Evolutionary conservation across 495 filamentous ascomycete species (phyloP).

Genomic region (Trichoderma orchidacearum): DNA sequence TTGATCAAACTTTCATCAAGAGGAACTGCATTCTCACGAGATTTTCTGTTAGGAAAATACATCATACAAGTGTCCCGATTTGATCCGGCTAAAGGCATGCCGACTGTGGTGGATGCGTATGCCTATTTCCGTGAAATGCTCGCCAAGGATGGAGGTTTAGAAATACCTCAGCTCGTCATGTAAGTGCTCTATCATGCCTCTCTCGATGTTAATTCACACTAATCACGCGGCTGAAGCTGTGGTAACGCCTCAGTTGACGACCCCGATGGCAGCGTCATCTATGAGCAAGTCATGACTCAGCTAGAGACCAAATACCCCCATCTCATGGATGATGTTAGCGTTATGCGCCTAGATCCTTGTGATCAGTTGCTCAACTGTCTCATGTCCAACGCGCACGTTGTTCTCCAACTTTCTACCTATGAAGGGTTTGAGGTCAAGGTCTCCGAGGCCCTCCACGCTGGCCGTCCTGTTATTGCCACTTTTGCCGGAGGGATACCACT

Average conservation of each 20-base stretch:
- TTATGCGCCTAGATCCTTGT: conserved; percentile 64
- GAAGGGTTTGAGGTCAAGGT: conserved; percentile 91
- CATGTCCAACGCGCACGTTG: conserved; percentile 59
- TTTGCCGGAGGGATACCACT: conserved; percentile 71
- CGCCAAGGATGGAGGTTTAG: conserved; percentile 22
- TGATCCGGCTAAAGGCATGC: conserved; percentile 77
- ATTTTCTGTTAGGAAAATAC: conserved; percentile 41
- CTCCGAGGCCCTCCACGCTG: conserved; percentile 75
- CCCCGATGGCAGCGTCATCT: conserved; percentile 63
- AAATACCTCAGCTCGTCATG: conserved; percentile 62
- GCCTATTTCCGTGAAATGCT: conserved; percentile 55
- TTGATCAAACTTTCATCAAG: too few species aligned
- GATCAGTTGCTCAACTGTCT: conserved; percentile 75
- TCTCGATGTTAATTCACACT: background rate
- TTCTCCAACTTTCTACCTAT: conserved; percentile 66
- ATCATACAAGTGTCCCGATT: conserved; percentile 78
- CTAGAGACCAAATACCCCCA: conserved; percentile 43
- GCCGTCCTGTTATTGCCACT: conserved; percentile 69
- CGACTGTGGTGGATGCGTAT: conserved; percentile 67
- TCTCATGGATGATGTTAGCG: conserved; percentile 44
- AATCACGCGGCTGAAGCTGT: conserved; percentile 13
- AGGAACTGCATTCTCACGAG: too few species aligned
- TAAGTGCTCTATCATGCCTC: conserved; percentile 6
- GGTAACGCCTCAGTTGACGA: conserved; percentile 82
- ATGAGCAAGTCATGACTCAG: conserved; percentile 53